Evolutionary conservation across 441 rosid genomes (phyloP).

Genomic region (Melastoma candidum): DNA sequence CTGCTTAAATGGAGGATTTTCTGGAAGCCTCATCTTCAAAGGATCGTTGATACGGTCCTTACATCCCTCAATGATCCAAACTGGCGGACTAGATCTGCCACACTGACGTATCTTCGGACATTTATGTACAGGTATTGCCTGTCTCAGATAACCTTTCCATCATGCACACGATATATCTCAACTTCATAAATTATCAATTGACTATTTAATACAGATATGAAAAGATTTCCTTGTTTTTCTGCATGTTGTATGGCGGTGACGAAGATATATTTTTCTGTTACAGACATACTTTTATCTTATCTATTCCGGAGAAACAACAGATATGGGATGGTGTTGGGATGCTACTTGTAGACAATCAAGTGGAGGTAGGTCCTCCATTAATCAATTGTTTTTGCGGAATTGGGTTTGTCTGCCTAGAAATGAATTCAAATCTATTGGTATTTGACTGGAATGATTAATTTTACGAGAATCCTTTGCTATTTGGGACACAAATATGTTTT

Average conservation of each 20-base stretch:
- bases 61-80: constrained; percentile 70
- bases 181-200: not conserved
- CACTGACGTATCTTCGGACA: constrained; percentile 80
- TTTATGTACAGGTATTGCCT: constrained; percentile 86
- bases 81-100: constrained; percentile 98
- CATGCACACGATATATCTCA: not conserved
- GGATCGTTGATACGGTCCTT: constrained; percentile 61
- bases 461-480: too few relatives aligned
- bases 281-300: constrained; percentile 91
- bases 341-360: constrained; percentile 88
- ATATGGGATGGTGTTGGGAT: constrained; percentile 82
- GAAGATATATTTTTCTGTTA: constrained; percentile 7
- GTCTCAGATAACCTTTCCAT: constrained; percentile 2
- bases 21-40: constrained; percentile 72
- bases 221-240: not conserved
- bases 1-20: constrained; percentile 90
- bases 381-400: constrained; percentile 6
- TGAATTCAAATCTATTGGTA: too few relatives aligned
- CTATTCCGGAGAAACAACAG: constrained; percentile 55
- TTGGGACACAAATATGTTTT: too few relatives aligned
- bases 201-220: not conserved
- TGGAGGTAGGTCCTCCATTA: constrained; percentile 61
- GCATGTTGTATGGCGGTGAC: not conserved
- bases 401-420: not conserved
- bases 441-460: too few relatives aligned